A percentile compares a stretch with the other conserved stretches of the same genome.
phyloP scores from a whole-genome alignment of 2,329 filamentous ascomycete genomes.

The Coniochaeta hoffmannii region DNA sequence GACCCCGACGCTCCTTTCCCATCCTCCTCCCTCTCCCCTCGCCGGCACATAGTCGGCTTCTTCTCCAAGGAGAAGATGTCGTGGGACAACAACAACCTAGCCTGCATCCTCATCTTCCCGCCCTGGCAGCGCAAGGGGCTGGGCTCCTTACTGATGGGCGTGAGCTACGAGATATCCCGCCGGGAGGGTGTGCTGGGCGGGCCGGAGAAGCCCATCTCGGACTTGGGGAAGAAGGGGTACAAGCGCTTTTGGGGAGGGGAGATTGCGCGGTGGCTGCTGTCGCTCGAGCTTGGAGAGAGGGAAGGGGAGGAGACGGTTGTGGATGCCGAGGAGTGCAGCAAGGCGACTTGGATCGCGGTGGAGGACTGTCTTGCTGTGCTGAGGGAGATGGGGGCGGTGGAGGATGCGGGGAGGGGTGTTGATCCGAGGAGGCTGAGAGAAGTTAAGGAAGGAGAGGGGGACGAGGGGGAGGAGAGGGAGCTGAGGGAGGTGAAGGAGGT shows the following conservation, averaged over 20 bases:
- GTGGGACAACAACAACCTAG: slow-evolving; percentile 97
- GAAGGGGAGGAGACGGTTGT: slow-evolving; percentile 38
- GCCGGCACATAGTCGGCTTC: slow-evolving; percentile 74
- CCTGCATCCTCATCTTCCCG: slow-evolving; percentile 92
- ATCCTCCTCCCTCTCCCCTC: slow-evolving; percentile 7
- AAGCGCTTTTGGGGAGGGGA: slow-evolving; percentile 79
- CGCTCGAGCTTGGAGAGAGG: slow-evolving; percentile 38
- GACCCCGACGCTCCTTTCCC: slow-evolving; percentile 12
- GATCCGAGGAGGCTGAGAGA: background rate
- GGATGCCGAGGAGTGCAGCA: slow-evolving; percentile 64
- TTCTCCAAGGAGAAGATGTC: slow-evolving; percentile 99
- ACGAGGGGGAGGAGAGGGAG: slow-evolving; percentile 14
- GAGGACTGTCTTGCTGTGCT: slow-evolving; percentile 78
- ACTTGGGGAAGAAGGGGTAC: slow-evolving; percentile 78
- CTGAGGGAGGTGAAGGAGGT: slow-evolving; percentile 27
- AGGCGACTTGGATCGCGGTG: slow-evolving; percentile 72
- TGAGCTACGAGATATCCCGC: slow-evolving; percentile 85
- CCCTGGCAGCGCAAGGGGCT: slow-evolving; percentile 91
- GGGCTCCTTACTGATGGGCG: slow-evolving; percentile 81
- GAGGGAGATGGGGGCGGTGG: slow-evolving; percentile 70
- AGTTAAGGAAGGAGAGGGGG: slow-evolving; percentile 9
- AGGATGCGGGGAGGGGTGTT: slow-evolving; percentile 43
- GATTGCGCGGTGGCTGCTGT: slow-evolving; percentile 61
- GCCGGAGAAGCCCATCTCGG: slow-evolving; percentile 87
- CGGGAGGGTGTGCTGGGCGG: slow-evolving; percentile 80